Base-by-base conservation (phyloP, 768 basidiomycete species). In the Leccinum aurantiacum region DNA sequence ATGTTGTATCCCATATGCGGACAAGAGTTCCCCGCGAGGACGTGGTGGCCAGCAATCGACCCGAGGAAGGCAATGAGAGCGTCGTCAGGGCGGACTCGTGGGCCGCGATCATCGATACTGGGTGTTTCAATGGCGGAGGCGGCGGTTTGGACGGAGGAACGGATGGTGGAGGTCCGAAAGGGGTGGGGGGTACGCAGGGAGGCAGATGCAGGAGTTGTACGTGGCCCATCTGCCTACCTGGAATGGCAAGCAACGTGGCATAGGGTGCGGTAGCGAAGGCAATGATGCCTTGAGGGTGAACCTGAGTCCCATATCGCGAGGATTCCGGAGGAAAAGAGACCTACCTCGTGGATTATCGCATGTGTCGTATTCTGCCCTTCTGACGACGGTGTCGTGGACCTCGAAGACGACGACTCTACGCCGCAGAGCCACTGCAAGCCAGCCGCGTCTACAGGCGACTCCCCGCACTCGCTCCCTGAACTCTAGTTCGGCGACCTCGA, bases 151-250 rank as follows among this genome's bases (percentile, higher is more conserved):
- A 80, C 46, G 81, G 80, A 27, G 76, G 80, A 0, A 77, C 68
- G 4, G 86, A 76, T 3, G 82, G 74, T 9, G 86, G 86, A 1
- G 87, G 87, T 5, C 81, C 84, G 38, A 76, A 72, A 11, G 82
- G 80, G 11, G 79, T 72, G 22, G 89, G 85, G 3, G 84, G 80
- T 17, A 80, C 76, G 76, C 92, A 93, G 0, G 89, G 91, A 0
- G 93, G 90, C 10, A 96, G 82, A 69, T 91, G 91, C 25, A 95
- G 79, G 22, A 96, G 77, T 57, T 94, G 93, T 3, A 95, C 90
- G 73, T 96, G 93, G 1, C 94, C 94, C 60, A 84, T 81, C 71
- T 95, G 92, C 47, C 86, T 84, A 9, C 91, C 94, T 44, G 93
- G 90, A 60, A 93, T 90, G 1, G 84, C 89, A 17, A 96, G 81